Conservation (phyloP, 495 filamentous ascomycete genomes). For the Penicillium atrosanguineum region DNA sequence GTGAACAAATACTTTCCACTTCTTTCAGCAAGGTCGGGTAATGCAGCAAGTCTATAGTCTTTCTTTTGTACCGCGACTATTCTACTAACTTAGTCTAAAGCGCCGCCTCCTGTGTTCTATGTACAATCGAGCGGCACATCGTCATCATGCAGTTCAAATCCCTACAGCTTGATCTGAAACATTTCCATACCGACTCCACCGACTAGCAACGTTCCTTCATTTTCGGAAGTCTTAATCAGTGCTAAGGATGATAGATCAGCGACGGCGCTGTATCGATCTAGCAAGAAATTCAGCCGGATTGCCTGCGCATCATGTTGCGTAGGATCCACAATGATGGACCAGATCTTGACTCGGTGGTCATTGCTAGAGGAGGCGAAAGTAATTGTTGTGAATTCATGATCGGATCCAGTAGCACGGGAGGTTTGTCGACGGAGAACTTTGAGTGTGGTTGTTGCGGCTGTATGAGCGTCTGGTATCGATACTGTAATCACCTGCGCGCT, state of each 20-base stretch:
- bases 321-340: slow-evolving; percentile 51
- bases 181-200: slow-evolving; percentile 59
- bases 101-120: neutral
- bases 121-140: slow-evolving; percentile 17
- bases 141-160: slow-evolving; percentile 7
- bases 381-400: slow-evolving; percentile 10
- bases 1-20: neutral
- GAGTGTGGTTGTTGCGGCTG: slow-evolving; percentile 72
- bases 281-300: slow-evolving; percentile 41
- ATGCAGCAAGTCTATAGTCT: neutral
- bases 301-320: slow-evolving; percentile 25
- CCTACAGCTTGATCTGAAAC: slow-evolving; percentile 21
- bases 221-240: slow-evolving; percentile 20
- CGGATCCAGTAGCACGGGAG: neutral
- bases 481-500: slow-evolving; percentile 38
- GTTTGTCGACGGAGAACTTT: slow-evolving; percentile 36
- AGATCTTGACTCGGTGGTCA: slow-evolving; percentile 79
- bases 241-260: slow-evolving; percentile 60
- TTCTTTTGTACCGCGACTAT: neutral
- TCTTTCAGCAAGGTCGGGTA: neutral
- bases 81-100: neutral
- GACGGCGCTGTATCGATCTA: slow-evolving; percentile 58
- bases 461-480: slow-evolving; percentile 71
- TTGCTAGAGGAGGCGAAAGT: slow-evolving; percentile 65
- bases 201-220: slow-evolving; percentile 37